Base-by-base conservation (phyloP, 2,329 filamentous ascomycete genomes). In the Canariomyces notabilis region DNA sequence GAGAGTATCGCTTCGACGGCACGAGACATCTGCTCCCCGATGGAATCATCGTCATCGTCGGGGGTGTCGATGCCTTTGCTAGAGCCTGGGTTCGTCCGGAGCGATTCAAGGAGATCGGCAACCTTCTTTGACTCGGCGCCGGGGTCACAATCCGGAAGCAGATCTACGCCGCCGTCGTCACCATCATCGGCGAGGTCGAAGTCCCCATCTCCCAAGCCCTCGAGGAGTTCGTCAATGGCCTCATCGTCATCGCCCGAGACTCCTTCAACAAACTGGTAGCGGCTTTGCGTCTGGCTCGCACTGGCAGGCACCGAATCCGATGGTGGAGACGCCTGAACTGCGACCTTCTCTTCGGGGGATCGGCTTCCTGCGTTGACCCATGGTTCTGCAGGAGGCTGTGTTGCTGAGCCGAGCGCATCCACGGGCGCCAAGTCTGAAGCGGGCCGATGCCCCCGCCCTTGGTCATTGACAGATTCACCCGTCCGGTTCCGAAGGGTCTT, bases 171-270 rank as follows among this genome's bases (percentile, higher is more conserved):
- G 21, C 49, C 49, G 22, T 46, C 45, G 1, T 21, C 49, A 22
- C 49, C 49, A 21, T 46, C 45, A 1, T 21, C 35, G 46, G 53
- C 31, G 54, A 54, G 39, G 33, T 56, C 37, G 40, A 71, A 66
- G 0, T 63, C 63, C 32, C 46, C 46, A 2, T 64, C 58, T 18
- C 62, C 63, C 7, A 74, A 64, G 21, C 71, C 67, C 2, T 64
- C 67, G 2, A 80, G 64, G 8, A 80, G 64, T 48, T 77, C 74
- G 44, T 79, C 69, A 0, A 79, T 62, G 1, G 70, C 74, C n/a
- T 79, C 75, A 52, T 77, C 75, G 2, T 71, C 73, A 16, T 18
- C 47, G 42, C 21, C 36, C 31, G 23, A 26, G 31, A 20, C 31
- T 9, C 18, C 12, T 11, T 16, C 26, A 11, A 12, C 23, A 2